Evolutionary conservation across 331 rosid species (phyloP), one percentile per base, ranked within the genome.

Genomic region (Acacia pycnantha): DNA sequence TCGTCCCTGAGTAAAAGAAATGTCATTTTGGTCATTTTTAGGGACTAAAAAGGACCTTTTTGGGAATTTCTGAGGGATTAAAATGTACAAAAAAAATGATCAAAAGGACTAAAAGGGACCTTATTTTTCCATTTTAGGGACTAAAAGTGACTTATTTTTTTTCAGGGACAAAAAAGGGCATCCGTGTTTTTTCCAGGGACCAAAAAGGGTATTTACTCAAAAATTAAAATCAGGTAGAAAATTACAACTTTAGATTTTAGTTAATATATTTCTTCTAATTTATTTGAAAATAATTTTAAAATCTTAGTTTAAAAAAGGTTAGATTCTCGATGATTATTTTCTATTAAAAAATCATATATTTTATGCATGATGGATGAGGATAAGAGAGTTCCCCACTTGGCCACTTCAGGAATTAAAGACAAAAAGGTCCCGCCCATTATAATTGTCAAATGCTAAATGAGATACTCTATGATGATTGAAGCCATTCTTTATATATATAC

Each of bases 361-460:
- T 16, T 19, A 48, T 12, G 48, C 61, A 69, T 44, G 78, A n/a
- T n/a, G 71, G 73, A 58, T 80, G 65, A 54, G 50, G 78, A 77
- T 44, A 44, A 37, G 21, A 53, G 48, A 15, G 8, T 47, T 31
- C 3, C 19, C 19, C 9, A 37, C 41, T 37, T 37, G 41, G 41
- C 41, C 19, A n/a, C 64, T 12, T 8, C 8, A 26, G 50, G 54
- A 62, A 50, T 15, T 3, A 47, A 47, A 48, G 51, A 62, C 69
- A 62, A 73, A 7, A 31, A 33, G 67, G 67, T 31, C 47, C 65
- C 37, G 35, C 43, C 64, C 83, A 62, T 51, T 44, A 6, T 26
- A 22, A 26, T 2, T 65, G 22, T 31, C 22, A 54, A 65, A 31
- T 31, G 72, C 41, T 12, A 6, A 29, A 62, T 62, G 19, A 58